Evolutionary conservation across 257 asterid genomes (phyloP).

Genomic region (Eucommia ulmoides): DNA sequence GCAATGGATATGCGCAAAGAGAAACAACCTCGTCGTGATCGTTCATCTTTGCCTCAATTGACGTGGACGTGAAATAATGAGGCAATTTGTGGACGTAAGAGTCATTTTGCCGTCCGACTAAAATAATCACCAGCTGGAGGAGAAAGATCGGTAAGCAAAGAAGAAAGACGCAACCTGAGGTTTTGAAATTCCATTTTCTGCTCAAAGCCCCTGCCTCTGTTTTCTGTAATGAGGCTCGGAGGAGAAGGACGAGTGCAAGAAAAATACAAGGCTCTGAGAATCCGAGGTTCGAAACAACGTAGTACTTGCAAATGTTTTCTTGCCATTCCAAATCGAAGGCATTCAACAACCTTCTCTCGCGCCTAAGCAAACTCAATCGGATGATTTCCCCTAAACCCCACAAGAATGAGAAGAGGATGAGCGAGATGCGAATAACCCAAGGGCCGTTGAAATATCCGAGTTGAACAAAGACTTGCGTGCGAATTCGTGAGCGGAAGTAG

Average conservation of each 20-base stretch:
- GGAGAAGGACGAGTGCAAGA: conserved; percentile 63
- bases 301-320: conserved; percentile 66
- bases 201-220: conserved; percentile 30
- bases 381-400: conserved; percentile 75
- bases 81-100: conserved; percentile 35
- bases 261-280: conserved; percentile 75
- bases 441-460: conserved; percentile 71
- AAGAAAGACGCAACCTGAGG: conserved; percentile 43
- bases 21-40: conserved; percentile 25
- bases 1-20: conserved; percentile 69
- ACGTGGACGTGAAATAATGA: conserved; percentile 49
- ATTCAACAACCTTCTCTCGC: conserved; percentile 40
- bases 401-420: conserved; percentile 44
- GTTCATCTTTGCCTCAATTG: conserved; percentile 11
- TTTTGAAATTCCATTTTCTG: conserved; percentile 60
- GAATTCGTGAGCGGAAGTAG: conserved; percentile 49
- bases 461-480: conserved; percentile 28
- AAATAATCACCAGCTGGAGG: conserved; percentile 53
- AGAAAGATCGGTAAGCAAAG: conserved; percentile 55
- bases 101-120: conserved; percentile 34
- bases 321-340: conserved; percentile 53
- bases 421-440: conserved; percentile 55
- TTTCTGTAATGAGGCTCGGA: conserved; percentile 63
- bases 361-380: conserved; percentile 46
- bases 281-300: conserved; percentile 74